These are phyloP conservation scores for Solanum ossicruentum DNA, from an alignment of 257 asterid species.

Conservation along the genomic window DNA sequence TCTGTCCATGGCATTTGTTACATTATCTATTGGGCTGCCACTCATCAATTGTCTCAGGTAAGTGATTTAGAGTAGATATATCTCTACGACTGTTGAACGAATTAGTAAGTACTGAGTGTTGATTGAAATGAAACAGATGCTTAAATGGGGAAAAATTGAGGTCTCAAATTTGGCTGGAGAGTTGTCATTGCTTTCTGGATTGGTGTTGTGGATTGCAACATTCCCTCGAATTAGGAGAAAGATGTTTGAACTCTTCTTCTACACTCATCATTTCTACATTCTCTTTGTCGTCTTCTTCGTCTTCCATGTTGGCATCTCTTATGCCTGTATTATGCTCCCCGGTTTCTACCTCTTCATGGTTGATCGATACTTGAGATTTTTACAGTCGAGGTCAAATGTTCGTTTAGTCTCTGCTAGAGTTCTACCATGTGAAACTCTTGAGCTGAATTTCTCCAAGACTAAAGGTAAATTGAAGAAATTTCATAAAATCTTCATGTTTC, in stretches of 20 bases:
- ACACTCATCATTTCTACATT: conserved; percentile 68
- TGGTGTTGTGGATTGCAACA: conserved; percentile 58
- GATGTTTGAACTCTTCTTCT: conserved; percentile 72
- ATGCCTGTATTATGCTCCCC: conserved; percentile 49
- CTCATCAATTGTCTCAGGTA: conserved; percentile 41
- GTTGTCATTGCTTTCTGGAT: conserved; percentile 52
- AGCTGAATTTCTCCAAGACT: conserved; percentile 64
- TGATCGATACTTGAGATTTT: conserved; percentile 61
- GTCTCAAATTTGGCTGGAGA: conserved; percentile 73
- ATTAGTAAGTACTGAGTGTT: not conserved
- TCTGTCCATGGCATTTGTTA: conserved; percentile 60
- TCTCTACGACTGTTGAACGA: too few relatives aligned
- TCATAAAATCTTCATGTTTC: not conserved
- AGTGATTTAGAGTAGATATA: too few relatives aligned
- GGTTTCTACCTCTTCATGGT: conserved; percentile 78
- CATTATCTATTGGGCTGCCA: conserved; percentile 38
- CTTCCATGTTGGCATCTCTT: conserved; percentile 55
- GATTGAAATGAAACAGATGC: conserved; percentile 34
- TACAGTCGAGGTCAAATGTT: conserved; percentile 53
- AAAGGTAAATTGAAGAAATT: conserved; percentile 17
- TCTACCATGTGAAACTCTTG: conserved; percentile 47
- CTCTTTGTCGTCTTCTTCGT: conserved; percentile 61
- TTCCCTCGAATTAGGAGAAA: conserved; percentile 56
- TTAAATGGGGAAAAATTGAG: conserved; percentile 48
- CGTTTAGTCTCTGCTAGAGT: conserved; percentile 50